Base-by-base conservation (phyloP, 345 rosid genomes). In the Fremontodendron californicum region DNA sequence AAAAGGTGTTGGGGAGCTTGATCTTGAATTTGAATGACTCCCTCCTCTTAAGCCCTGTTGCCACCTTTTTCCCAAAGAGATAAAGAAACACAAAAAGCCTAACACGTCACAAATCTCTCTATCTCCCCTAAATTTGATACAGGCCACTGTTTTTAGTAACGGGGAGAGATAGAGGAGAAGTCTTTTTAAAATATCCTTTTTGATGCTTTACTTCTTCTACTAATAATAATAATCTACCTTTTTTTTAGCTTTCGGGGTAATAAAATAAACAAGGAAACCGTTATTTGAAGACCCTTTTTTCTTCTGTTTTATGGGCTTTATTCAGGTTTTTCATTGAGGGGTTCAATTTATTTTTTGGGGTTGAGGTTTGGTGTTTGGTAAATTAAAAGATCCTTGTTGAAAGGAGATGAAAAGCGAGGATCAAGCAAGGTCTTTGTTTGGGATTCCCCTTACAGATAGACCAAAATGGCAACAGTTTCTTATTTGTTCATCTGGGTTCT, bases 401-500 rank as follows among this genome's bases (percentile, higher is more conserved):
- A 63, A 63, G 45, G 69, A 68, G 72, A 91, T 91, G 95, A 89
- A 78, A 85, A 80, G 75, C 15, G 89, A 89, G 45, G 92, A 86
- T 72, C 92, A 86, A 60, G 69, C 87, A 8, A 79, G 90, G 84
- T 88, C 81, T 69, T 61, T 91, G 85, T 91, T 89, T 69, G 92
- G 98, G 71, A 85, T 91, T 87, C 84, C 90, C 4, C 87, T 91
- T 21, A 81, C 91, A 4, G 84, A 78, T 76, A 85, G 88, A 65
- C 89, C 95, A 11, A 79, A 27, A 74, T 91, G 89, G 91, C 87
- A 93, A 64, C 98, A 89, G 71, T 93, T 95, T 83, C 90, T 95
- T 54, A 88, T 95, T 25, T 93, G 96, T 80, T 90, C 98, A 69
- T 92, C 98, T 80, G 97, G 98, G 15, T 93, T 95, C 86, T 95